Evolutionary conservation across 2,329 filamentous ascomycete genomes (phyloP).

Genomic region (Chaetomium sp.): DNA sequence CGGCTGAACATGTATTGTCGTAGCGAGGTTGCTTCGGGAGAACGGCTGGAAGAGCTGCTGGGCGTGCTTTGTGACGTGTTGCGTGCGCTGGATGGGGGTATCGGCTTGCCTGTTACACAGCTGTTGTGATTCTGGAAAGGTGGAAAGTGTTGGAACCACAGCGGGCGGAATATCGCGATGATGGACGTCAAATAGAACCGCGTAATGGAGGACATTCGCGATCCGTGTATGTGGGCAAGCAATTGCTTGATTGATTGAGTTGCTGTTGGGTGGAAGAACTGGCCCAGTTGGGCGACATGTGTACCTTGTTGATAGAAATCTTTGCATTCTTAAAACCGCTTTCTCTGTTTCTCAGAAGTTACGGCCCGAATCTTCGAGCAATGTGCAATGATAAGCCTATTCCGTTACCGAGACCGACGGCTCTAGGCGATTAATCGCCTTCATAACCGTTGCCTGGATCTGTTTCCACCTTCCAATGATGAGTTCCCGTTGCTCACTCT

Average conservation of each 20-base stretch:
- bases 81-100: not conserved
- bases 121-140: not conserved
- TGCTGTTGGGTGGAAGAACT: not conserved
- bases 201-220: not conserved
- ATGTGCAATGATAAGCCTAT: no score
- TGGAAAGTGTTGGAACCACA: not conserved
- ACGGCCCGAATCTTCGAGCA: no score
- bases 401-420: no score
- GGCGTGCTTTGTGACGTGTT: not conserved
- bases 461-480: no score
- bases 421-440: no score
- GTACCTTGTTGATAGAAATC: no score
- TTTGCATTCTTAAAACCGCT: no score
- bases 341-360: no score
- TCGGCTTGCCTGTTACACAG: not conserved
- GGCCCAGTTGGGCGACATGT: not conserved
- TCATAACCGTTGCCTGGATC: no score
- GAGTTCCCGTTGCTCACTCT: no score
- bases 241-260: constrained; percentile 1
- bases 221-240: not conserved
- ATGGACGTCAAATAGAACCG: not conserved
- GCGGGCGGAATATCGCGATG: not conserved
- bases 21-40: not conserved
- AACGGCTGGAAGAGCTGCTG: not conserved
- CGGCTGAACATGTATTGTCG: not conserved